Evolutionary conservation across 345 rosid genomes (phyloP), one percentile per base, ranked within the genome.

Genomic region (Iberis pinnata): DNA sequence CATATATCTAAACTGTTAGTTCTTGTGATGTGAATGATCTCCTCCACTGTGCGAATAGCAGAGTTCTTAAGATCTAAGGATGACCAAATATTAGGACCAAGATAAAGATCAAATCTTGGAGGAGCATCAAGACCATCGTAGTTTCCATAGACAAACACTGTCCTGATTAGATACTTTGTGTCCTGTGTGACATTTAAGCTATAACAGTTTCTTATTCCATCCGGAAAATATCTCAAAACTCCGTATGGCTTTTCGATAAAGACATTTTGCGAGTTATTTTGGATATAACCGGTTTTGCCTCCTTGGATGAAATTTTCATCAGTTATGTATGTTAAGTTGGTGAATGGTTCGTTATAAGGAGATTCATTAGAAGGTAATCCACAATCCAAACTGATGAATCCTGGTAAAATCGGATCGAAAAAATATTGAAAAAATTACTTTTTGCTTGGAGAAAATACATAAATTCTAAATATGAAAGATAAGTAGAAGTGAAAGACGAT

Each of bases 321-420:
- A 0, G 74, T 60, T 22, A 56, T 12, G 52, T 66, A 75, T 15
- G 33, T 12, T 26, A 78, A 32, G 9, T 60, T 67, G 25, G 69
- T 69, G 0, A 5, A 2, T 7, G 1, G 12, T 17, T 73, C 76
- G 4, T 24, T 49, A 10, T 75, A 75, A 18, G 43, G 53, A 3
- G 62, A 16, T 3, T 58, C 65, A 7, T 37, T 20, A 7, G 65
- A 38, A 9, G 65, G 55, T 17, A 57, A 64, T 13, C 80, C 83
- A 46, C 79, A 75, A 36, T 72, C 79, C 48, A 78, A 58, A 58
- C 77, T 78, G 43, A 71, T 59, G 65, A 71, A 74, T 18, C 76
- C 78, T 71, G 64, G 6, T 36, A 39, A 41, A 7, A 33, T 0
- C 0, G 6, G 17, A 17, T 31, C 22, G n/a, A 6, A 32, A 4